Base-by-base conservation (phyloP, 2,329 filamentous ascomycete species). In the Grosmannia penicillata region DNA sequence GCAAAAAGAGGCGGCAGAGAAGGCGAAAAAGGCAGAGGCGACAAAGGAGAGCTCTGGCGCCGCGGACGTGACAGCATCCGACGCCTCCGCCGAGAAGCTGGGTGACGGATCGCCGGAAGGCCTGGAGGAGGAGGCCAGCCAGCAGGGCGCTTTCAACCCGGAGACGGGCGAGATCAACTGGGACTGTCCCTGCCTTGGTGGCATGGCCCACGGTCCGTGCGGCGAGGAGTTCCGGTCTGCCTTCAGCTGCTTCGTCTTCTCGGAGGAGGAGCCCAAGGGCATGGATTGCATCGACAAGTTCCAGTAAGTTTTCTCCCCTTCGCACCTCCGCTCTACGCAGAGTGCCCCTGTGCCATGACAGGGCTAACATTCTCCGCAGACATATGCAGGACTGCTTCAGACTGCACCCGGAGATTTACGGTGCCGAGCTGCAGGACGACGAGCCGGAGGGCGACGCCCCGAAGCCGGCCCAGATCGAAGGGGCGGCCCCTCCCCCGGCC, bases 151-250 rank as follows among this genome's bases (percentile, higher is more conserved):
- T 1, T 98, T 96, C 66, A 93, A 98, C 60, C 86, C 87, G 3
- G 91, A 96, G 65, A 98, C 91, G 9, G 91, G 91, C 49, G 91
- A 98, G 70, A 98, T 98, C 63, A 98, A 98, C 69, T 98, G 91
- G 91, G 91, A 96, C 57, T 98, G 91, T 60, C 91, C 91, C 14
- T 98, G 91, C 58, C 66, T 98, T 25, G 91, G 91, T 35, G 91
- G 91, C 38, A 98, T 98, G 91, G 91, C 91, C 8, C 65, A 94
- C 54, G 91, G 91, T 0, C 91, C 91, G 38, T 98, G 91, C 56
- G 91, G 91, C 34, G 84, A 93, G 56, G 78, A 96, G 53, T 98
- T 98, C 72, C 86, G 80, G 66, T 78, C 78, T 19, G 91, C 91
- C 0, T 98, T 98, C 53, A 94, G 86, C 72, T 98, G 91, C 65